phyloP scores from a whole-genome alignment of 345 rosid species.

The Salix suchowensis region DNA sequence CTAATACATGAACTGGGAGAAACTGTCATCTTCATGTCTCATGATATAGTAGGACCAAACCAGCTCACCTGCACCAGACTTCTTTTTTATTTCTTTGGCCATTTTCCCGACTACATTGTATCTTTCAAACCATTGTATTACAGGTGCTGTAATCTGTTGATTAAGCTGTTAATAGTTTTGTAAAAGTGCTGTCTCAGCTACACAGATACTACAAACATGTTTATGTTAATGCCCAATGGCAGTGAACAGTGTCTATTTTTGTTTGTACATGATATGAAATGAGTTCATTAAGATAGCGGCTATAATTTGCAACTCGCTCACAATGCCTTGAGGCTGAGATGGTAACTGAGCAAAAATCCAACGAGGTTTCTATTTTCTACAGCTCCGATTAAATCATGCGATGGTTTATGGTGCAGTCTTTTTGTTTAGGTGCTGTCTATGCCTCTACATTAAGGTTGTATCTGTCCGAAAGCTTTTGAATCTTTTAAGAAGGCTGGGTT shows the following conservation, averaged over 20 bases:
- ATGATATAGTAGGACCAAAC: background rate
- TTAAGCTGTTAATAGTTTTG: background rate
- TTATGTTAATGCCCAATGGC: background rate
- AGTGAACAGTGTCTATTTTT: background rate
- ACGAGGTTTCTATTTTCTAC: background rate
- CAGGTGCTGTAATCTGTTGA: background rate
- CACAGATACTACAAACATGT: background rate
- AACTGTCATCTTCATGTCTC: background rate
- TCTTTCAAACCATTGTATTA: background rate
- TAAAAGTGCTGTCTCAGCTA: background rate
- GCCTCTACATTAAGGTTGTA: background rate
- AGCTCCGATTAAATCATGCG: background rate
- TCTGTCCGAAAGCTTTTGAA: background rate
- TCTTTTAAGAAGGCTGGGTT: background rate
- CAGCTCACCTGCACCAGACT: background rate
- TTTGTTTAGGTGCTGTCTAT: background rate
- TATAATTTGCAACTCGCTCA: background rate
- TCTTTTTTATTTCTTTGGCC: background rate
- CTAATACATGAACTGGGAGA: background rate
- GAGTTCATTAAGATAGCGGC: background rate
- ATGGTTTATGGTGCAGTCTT: background rate
- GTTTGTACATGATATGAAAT: background rate
- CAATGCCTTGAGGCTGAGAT: background rate
- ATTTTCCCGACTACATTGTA: background rate
- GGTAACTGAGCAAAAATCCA: background rate